These are phyloP conservation scores for Omphalea diandra DNA, from an alignment of 441 rosid species.

Conservation along the genomic window DNA sequence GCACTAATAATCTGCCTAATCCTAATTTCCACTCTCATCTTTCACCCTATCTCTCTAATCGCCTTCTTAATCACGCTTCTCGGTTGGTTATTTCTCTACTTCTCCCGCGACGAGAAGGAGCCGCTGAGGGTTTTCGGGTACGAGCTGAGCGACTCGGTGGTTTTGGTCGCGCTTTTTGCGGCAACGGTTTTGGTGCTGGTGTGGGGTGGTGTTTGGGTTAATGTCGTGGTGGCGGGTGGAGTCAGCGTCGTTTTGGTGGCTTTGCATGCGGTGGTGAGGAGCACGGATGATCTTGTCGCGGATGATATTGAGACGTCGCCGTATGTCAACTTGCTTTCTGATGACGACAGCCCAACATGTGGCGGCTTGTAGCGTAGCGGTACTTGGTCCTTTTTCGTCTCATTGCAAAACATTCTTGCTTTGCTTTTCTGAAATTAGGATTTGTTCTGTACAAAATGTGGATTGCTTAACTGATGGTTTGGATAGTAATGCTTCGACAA, in stretches of 20 bases:
- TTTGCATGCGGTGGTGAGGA: constrained; percentile 56
- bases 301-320: constrained; percentile 58
- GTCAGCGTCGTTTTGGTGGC: constrained; percentile 40
- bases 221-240: constrained; percentile 40
- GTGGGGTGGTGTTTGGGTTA: constrained; percentile 52
- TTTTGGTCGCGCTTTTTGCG: constrained; percentile 41
- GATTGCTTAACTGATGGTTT: too few relatives aligned
- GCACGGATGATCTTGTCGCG: constrained; percentile 64
- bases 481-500: too few relatives aligned
- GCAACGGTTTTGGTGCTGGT: constrained; percentile 42
- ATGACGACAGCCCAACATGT: constrained; percentile 37
- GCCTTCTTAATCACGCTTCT: constrained; percentile 43
- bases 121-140: constrained; percentile 42
- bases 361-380: constrained; percentile 45
- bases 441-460: too few relatives aligned
- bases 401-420: neutral
- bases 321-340: constrained; percentile 53
- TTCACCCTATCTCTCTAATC: constrained; percentile 60
- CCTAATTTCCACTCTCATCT: constrained; percentile 51
- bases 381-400: constrained; percentile 22
- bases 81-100: constrained; percentile 70
- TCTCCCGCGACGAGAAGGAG: constrained; percentile 63
- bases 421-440: too few relatives aligned
- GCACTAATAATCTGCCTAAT: constrained; percentile 34
- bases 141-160: constrained; percentile 45